These are phyloP conservation scores for Rhizoctonia solani DNA, from an alignment of 1,284 basidiomycete genomes.

Conservation along the genomic window DNA sequence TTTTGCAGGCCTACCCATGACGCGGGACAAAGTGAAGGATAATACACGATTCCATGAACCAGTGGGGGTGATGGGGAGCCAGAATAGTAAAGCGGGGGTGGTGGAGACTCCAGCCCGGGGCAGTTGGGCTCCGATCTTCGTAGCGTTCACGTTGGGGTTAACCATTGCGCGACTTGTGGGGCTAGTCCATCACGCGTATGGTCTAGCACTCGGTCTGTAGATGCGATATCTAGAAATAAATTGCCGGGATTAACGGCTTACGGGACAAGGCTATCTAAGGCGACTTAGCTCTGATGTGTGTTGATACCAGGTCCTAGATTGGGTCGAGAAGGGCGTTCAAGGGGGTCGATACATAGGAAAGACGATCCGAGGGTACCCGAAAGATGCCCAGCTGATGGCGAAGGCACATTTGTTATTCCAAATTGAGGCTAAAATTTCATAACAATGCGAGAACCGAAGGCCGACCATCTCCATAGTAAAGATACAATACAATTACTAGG, in stretches of 20 bases:
- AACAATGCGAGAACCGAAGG: background rate
- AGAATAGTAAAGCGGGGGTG: background rate
- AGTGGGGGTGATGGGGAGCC: background rate
- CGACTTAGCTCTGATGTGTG: background rate
- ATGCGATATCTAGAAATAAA: background rate
- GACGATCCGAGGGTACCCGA: slow-evolving; percentile 15
- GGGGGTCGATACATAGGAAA: background rate
- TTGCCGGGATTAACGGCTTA: slow-evolving; percentile 22
- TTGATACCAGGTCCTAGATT: background rate
- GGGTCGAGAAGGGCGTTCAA: background rate
- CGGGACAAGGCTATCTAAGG: slow-evolving; percentile 1
- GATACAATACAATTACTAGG: background rate
- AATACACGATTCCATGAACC: slow-evolving; percentile 22
- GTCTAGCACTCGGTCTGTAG: background rate
- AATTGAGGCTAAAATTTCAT: background rate
- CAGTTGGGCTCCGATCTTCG: background rate
- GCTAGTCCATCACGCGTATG: background rate
- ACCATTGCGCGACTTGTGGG: slow-evolving; percentile 7
- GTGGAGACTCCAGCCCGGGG: background rate
- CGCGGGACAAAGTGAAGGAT: slow-evolving; percentile 5
- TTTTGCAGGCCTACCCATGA: slow-evolving; percentile 14
- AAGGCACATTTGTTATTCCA: background rate
- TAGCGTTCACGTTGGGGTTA: slow-evolving; percentile 19
- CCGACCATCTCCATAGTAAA: background rate
- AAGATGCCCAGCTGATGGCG: background rate